phyloP scores from a whole-genome alignment of 2,329 filamentous ascomycete genomes.

The Annulohypoxylon truncatum region DNA sequence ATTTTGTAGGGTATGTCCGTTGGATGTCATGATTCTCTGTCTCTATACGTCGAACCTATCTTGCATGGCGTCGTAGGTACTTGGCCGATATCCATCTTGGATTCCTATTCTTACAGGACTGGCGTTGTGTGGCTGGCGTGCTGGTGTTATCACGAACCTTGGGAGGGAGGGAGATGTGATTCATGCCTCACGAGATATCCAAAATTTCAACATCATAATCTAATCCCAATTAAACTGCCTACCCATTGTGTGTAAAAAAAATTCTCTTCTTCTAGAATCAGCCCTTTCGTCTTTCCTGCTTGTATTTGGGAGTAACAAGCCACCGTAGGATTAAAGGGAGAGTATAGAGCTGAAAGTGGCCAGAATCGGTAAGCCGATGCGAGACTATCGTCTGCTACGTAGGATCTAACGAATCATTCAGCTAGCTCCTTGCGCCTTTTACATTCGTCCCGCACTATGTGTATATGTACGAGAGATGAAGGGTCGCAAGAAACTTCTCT shows the following conservation, averaged over 20 bases:
- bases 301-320: not conserved
- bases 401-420: conserved; percentile 18
- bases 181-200: conserved; percentile 20
- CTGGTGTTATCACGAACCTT: conserved; percentile 1
- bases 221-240: not conserved
- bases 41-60: not conserved
- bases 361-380: conserved; percentile 30
- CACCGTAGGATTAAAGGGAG: conserved; percentile 5
- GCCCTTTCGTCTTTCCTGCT: not conserved
- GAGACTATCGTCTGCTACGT: conserved; percentile 17
- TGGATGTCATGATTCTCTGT: not conserved
- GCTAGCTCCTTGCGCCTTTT: conserved; percentile 8
- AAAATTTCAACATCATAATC: conserved; percentile 8
- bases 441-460: not conserved
- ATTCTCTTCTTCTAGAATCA: conserved; percentile 6
- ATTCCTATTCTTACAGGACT: conserved; percentile 2
- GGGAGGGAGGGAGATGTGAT: conserved; percentile 27
- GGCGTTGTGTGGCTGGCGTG: conserved; percentile 29
- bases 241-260: not conserved
- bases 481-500: not conserved
- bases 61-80: not conserved
- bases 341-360: conserved; percentile 32
- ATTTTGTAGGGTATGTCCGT: not conserved
- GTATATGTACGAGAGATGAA: not conserved
- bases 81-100: conserved; percentile 8